Base-by-base conservation (phyloP, 768 basidiomycete species). In the Psilocybe cyanescens region DNA sequence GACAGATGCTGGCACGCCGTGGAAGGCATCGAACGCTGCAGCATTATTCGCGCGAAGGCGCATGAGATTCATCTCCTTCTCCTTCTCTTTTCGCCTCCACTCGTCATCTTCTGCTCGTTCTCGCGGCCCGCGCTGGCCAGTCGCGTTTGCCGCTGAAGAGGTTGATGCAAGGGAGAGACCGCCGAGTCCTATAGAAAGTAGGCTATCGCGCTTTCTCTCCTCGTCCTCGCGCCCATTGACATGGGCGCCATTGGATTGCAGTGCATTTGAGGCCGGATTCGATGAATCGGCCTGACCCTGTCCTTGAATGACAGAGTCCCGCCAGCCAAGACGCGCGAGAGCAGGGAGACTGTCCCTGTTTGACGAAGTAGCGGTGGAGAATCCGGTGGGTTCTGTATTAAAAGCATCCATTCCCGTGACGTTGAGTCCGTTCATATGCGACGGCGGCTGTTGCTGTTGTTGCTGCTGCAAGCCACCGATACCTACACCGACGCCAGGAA, bases 21-120 rank as follows among this genome's bases (percentile, higher is more conserved):
- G 88, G 78, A 94, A 95, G 1, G 91, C 89, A 68, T 95, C 92
- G 70, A 85, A 94, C 1, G 89, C 83, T 24, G 79, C 77, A 2
- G 83, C 70, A 65, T 78, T 76, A 46, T 70, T 74, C 49, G 74
- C 75, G 28, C 83, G 75, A 31, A 76, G 75, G 37, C 81, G 79
- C 61, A 79, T 75, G 51, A 71, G 44, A 44, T 64, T 66, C 37
- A 62, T 54, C 55, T 70, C 69, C 83, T 83, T 71, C 83, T 84
- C 66, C 79, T 75, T 62, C 78, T 74, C 58, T 87, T 78, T 65
- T 81, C 74, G 55, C 57, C 80, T 74, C 59, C 88, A 78, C 65
- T 64, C 63, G 3, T 64, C 63, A 11, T 64, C 63, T 17, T 64
- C 63, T 4, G 50, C 59, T n/a, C 63, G 51, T 50, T 64, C 58